A percentile compares a stretch with the other conserved stretches of the same genome.
These are phyloP conservation scores for Coniochaeta pulveracea DNA, from an alignment of 2,329 filamentous ascomycete genomes.

Conservation along the genomic window DNA sequence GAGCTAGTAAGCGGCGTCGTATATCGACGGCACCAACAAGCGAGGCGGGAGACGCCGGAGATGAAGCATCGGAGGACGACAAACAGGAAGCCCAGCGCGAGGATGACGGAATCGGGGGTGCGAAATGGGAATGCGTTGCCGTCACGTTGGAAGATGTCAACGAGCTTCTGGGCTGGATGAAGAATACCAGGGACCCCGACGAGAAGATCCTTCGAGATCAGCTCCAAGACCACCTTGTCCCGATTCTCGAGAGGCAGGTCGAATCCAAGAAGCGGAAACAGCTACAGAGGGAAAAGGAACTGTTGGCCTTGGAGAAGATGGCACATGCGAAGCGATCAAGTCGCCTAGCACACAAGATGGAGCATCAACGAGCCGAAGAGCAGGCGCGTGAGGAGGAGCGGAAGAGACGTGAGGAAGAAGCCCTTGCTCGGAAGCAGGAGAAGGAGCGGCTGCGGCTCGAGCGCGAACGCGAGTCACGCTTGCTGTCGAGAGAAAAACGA, in stretches of 20 bases:
- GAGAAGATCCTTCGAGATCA: slow-evolving; percentile 67
- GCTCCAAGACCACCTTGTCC: slow-evolving; percentile 68
- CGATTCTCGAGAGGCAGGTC: slow-evolving; percentile 70
- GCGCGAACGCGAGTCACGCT: slow-evolving; percentile 64
- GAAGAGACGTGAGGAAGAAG: slow-evolving; percentile 52
- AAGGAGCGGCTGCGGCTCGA: slow-evolving; percentile 47
- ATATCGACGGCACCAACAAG: slow-evolving; percentile 29
- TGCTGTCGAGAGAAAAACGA: slow-evolving; percentile 76
- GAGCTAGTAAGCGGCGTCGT: slow-evolving; percentile 64
- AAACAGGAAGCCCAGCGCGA: slow-evolving; percentile 21
- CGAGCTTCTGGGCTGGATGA: slow-evolving; percentile 57
- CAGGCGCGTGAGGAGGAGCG: slow-evolving; percentile 59
- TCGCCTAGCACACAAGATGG: slow-evolving; percentile 70
- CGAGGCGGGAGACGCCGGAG: slow-evolving; percentile 24
- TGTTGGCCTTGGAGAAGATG: slow-evolving; percentile 73
- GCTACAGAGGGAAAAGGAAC: slow-evolving; percentile 59
- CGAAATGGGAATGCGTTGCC: slow-evolving; percentile 86
- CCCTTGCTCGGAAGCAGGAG: slow-evolving; percentile 55
- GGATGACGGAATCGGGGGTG: slow-evolving; percentile 60
- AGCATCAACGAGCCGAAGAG: slow-evolving; percentile 66
- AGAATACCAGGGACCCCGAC: slow-evolving; percentile 69
- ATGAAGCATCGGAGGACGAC: slow-evolving; percentile 15
- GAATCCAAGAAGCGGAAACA: slow-evolving; percentile 64
- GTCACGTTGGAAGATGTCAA: slow-evolving; percentile 70
- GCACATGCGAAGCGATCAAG: slow-evolving; percentile 92